Conservation (phyloP, 495 filamentous ascomycete species). For the Baudoinia panamericana region DNA sequence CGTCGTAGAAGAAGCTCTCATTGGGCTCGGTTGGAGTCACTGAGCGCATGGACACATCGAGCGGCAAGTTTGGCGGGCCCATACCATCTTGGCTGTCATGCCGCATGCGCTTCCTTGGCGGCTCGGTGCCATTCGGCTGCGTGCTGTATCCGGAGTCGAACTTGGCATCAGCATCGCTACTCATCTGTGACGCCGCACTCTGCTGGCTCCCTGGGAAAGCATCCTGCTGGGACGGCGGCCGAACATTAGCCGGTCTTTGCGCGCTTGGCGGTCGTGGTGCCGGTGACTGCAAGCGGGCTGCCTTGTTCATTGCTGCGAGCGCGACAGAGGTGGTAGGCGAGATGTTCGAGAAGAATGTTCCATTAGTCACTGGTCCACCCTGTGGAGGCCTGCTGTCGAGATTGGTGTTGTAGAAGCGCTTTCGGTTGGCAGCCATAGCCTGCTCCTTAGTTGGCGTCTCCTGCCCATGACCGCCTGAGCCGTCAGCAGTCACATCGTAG, state of each 20-base stretch:
- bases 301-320: conserved; percentile 85
- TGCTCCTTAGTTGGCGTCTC: conserved; percentile 98
- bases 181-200: conserved; percentile 54
- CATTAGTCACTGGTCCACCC: conserved; percentile 50
- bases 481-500: conserved; percentile 75
- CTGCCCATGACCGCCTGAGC: conserved; percentile 44
- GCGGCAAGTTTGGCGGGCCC: conserved; percentile 3
- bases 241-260: conserved; percentile 33
- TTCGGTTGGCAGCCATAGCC: conserved; percentile 93
- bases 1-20: conserved; percentile 60
- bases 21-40: conserved; percentile 74
- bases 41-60: conserved; percentile 38
- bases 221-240: conserved; percentile 54
- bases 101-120: conserved; percentile 70
- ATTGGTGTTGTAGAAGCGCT: conserved; percentile 70
- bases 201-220: conserved; percentile 49
- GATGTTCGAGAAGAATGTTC: conserved; percentile 92
- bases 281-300: conserved; percentile 76
- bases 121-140: conserved; percentile 41
- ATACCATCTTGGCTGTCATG: conserved; percentile 19
- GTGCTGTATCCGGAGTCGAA: conserved; percentile 43
- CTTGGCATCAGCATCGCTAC: conserved; percentile 41
- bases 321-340: conserved; percentile 84
- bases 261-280: conserved; percentile 44
- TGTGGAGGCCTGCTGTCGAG: conserved; percentile 45